Base-by-base conservation (phyloP, 257 asterid species). In the Capsicum baccatum region DNA sequence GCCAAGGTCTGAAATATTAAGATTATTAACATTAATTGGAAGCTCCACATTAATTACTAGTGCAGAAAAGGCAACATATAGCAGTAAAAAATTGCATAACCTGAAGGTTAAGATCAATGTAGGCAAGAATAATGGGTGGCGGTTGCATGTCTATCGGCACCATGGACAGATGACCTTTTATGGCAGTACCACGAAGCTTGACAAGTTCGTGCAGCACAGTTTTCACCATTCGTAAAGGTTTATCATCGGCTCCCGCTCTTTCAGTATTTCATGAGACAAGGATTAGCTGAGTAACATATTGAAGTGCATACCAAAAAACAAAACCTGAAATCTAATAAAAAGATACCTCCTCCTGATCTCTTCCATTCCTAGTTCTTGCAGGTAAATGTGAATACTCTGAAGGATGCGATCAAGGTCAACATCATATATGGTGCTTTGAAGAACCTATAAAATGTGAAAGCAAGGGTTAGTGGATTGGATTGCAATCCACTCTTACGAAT, bases 231-330 rank as follows among this genome's bases (percentile, higher is more conserved):
- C 99, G 95, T 82, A 97, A 93, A 63, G 99, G 99, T 86, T 97
- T 97, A 87, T 97, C 99, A 89, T 95, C 99, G 76, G 99, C 99
- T 82, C 99, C 99, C 79, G 99, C 99, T 90, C 99, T 97, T 85
- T 84, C 81, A 64, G 33, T 64, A 73, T 81, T 84, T 83, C 54
- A 87, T 44, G 60, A 47, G 59, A 83, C 79, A 62, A 55, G 59
- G 74, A 74, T 21, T 52, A 79, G 6, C 21, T 52, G 62, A 69
- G 39, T 55, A 59, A 69, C 76, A 58, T 74, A 21, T 50, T 10
- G n/a, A 74, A 33, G 64, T 71, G 66, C 84, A 71, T 64, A 80
- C 64, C 64, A 68, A 74, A 81, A 80, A 83, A 59, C 33, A 79
- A 83, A 57, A 26, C 19, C 42, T 16, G 17, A 11, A 37, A 71